Evolutionary conservation across 2,329 filamentous ascomycete species (phyloP), one percentile per base, ranked within the genome.

Genomic region (Hypoxylon sp.): DNA sequence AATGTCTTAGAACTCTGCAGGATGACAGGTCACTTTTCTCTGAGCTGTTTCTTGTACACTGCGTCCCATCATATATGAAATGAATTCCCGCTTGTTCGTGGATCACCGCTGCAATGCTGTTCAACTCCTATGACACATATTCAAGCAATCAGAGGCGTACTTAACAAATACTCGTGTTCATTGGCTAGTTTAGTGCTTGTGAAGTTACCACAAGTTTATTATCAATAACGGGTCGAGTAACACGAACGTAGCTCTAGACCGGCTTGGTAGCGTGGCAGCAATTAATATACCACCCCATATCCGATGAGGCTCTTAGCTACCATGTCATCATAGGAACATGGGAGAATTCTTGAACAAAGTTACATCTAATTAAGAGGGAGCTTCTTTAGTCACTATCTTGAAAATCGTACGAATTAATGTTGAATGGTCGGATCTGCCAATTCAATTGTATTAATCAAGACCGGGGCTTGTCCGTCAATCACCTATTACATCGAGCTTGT

Each of bases 11-110:
- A 52, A 57, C 41, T 53, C 32, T 61, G 57, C 53, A 56, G 59
- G 34, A 62, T 67, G 63, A 67, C 57, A 62, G 48, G 59, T 67
- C 63, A 63, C 25, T 55, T 60, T 60, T 38, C 32, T 17, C 38
- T 43, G 21, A 23, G 36, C 19, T 28, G 55, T 38, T 38, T 38
- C 48, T n/a, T 17, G 19, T 32, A 28, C 41, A 38, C 46, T 59
- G 32, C n/a, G 48, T 6, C 56, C n/a, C n/a, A n/a, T n/a, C 53
- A 21, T 51, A 51, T 60, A 51, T 48, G 46, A 41, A 28, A 46
- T 45, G 9, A 9, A 17, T 28, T n/a, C 19, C 6, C 23, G 53
- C n/a, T 48, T 59, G 53, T 58, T 58, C 53, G 56, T 49, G 49
- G 48, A 50, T 14, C 48, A 34, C 49, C 21, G 45, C 50, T 28